phyloP scores from a whole-genome alignment of 1,139 yeast genomes.

The Suhomyces anneliseae region DNA sequence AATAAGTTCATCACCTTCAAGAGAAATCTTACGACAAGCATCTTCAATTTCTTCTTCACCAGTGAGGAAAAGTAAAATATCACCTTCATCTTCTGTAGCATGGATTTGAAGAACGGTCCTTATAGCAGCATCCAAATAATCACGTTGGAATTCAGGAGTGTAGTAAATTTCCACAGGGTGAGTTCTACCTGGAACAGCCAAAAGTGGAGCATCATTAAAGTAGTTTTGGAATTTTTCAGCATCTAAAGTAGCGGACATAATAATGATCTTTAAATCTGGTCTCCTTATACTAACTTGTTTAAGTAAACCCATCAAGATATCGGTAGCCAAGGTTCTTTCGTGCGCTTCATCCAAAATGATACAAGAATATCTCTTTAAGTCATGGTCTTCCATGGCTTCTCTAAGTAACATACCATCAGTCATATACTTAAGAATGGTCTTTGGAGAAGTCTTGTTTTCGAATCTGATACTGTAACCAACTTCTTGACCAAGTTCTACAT shows the following conservation, averaged over 20 bases:
- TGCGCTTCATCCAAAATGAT: conserved; percentile 97
- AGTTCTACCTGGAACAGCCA: conserved; percentile 98
- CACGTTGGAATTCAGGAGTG: conserved; percentile 95
- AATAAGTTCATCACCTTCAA: conserved; percentile 85
- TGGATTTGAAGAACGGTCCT: conserved; percentile 94
- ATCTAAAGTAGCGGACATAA: conserved; percentile 97
- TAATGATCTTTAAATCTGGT: conserved; percentile 84
- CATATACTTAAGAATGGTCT: conserved; percentile 90
- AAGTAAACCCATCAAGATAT: conserved; percentile 91
- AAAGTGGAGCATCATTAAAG: conserved; percentile 86
- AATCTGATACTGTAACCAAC: conserved; percentile 94
- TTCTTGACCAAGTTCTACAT: conserved; percentile 83
- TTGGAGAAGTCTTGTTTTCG: conserved; percentile 80
- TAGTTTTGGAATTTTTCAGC: conserved; percentile 93
- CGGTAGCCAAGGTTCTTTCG: conserved; percentile 95
- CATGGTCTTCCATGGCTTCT: conserved; percentile 97
- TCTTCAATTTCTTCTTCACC: conserved; percentile 99
- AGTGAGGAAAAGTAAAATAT: conserved; percentile 81
- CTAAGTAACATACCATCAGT: conserved; percentile 98
- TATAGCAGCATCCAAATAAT: conserved; percentile 91
- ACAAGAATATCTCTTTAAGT: conserved; percentile 76
- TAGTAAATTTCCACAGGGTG: conserved; percentile 96
- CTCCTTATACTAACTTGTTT: conserved; percentile 79
- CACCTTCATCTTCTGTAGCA: conserved; percentile 95
- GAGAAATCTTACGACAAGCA: conserved; percentile 82